Evolutionary conservation across 768 basidiomycete genomes (phyloP).

Genomic region (Russula earlei): DNA sequence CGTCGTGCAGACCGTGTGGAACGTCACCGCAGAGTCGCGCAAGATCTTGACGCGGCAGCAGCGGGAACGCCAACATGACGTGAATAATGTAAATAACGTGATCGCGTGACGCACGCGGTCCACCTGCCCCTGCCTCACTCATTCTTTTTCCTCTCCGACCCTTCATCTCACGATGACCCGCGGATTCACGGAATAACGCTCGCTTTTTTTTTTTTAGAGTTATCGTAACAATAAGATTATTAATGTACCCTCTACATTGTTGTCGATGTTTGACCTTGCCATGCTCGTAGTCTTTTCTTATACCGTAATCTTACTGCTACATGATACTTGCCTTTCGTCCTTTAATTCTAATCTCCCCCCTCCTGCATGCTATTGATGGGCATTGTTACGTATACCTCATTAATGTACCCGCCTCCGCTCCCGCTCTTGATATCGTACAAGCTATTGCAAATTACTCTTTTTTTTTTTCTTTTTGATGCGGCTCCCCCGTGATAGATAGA

Average conservation of each 20-base stretch:
- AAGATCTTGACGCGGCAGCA: slow-evolving; percentile 24
- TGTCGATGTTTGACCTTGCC: neutral
- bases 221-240: neutral
- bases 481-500: neutral
- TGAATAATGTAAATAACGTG: neutral
- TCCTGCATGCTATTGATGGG: neutral
- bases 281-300: neutral
- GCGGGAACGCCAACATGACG: neutral
- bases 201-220: neutral
- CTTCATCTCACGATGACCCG: neutral
- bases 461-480: neutral
- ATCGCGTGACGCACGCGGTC: neutral
- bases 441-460: too few species aligned
- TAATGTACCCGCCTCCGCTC: too few species aligned
- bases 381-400: neutral
- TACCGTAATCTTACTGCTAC: neutral
- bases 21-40: slow-evolving; percentile 59
- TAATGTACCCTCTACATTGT: neutral
- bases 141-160: neutral
- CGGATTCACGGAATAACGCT: neutral
- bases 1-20: slow-evolving; percentile 57
- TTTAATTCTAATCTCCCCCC: neutral
- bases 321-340: neutral
- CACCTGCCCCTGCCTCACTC: neutral
- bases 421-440: too few species aligned